Evolutionary conservation across 345 rosid species (phyloP), one percentile per base, ranked within the genome.

Genomic region (Boechera retrofracta): DNA sequence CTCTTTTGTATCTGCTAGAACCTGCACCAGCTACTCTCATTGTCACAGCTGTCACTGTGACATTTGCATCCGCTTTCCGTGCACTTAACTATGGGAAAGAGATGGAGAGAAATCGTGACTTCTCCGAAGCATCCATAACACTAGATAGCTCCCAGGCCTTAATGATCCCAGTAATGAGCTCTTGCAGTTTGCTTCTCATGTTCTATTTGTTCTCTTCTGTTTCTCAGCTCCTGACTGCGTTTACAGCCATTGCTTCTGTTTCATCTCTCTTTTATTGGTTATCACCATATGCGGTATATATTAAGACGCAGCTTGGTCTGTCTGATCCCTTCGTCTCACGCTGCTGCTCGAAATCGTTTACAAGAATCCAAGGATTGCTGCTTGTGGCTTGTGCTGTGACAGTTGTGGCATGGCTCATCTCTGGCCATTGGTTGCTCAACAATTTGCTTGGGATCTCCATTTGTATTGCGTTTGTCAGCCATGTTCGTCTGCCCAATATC

Each of bases 111-210:
- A 95, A 92, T 48, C 94, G 86, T 62, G 99, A 92, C 60, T 82
- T 92, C 28, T 89, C 91, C 0, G 97, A 89, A 79, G 94, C 98
- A 2, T 91, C 98, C 24, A 95, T 91, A 31, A 92, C 91, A 16
- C 69, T 95, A 66, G 98, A 95, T 71, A 85, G 82, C 73, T 95
- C 97, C 7, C 99, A 92, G 58, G 99, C 98, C 11, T 79, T 92
- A 11, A 90, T 95, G 99, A 92, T 95, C 80, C 99, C 99, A 7
- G 58, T 92, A 26, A 87, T 95, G 97, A 95, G 99, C 89, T 95
- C 99, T 31, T 92, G 97, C 86, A 92, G 98, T 75, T 85, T 95
- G 89, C 98, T 92, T 67, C 66, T 91, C 82, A 91, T 92, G 99
- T 92, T 95, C 85, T 95, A 92, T 82, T 71, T 95, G 74, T 95